phyloP scores from a whole-genome alignment of 2,329 filamentous ascomycete genomes.

The Cladosporium sp. region DNA sequence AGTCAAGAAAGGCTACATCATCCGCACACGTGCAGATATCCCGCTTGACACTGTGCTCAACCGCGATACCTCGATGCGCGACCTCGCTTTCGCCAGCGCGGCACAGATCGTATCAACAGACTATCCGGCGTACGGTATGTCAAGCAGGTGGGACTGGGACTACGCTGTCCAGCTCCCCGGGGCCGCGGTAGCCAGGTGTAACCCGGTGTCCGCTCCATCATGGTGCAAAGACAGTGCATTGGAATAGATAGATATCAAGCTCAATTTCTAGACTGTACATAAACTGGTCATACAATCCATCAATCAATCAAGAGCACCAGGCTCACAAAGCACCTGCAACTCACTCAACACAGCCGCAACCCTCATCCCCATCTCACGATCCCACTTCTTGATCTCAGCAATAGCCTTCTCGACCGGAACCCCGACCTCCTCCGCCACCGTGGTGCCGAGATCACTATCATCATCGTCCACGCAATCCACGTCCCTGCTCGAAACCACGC shows the following conservation, averaged over 20 bases:
- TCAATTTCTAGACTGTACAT: neutral
- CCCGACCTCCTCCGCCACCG: neutral
- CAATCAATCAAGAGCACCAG: neutral
- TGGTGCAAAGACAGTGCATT: slow-evolving; percentile 37
- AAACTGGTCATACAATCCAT: neutral
- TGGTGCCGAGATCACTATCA: neutral
- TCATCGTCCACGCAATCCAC: neutral
- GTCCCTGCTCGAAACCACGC: neutral
- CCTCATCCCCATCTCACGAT: neutral
- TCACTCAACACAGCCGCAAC: neutral
- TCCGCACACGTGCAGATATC: slow-evolving; percentile 51
- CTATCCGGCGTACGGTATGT: slow-evolving; percentile 50
- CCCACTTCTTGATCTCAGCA: neutral
- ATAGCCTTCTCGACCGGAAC: neutral
- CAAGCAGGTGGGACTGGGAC: slow-evolving; percentile 49
- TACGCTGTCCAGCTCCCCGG: slow-evolving; percentile 42
- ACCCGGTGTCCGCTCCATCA: slow-evolving; percentile 40
- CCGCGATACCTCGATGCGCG: slow-evolving; percentile 45
- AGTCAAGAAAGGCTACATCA: slow-evolving; percentile 50
- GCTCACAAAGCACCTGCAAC: neutral
- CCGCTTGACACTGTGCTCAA: slow-evolving; percentile 47
- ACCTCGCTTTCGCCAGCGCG: slow-evolving; percentile 47
- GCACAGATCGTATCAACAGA: slow-evolving; percentile 55
- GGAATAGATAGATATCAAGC: slow-evolving; percentile 15
- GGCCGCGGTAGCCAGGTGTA: slow-evolving; percentile 39